Evolutionary conservation across 1,139 yeast species (phyloP), one percentile per base, ranked within the genome.

Genomic region (Arxiozyma slooffiae): DNA sequence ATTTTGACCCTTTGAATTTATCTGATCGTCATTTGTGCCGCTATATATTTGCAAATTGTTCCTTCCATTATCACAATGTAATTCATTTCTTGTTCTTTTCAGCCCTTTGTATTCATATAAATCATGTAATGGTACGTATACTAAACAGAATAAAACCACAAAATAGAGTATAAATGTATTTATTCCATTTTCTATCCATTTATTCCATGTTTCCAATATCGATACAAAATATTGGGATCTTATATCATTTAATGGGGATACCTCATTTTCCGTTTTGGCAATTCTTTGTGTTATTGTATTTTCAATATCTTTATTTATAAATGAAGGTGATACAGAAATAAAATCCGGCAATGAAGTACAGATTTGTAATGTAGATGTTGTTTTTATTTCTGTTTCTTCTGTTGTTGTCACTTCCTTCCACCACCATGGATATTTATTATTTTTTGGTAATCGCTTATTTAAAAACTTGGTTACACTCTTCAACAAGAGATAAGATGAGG

Each of bases 401-500:
- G 36, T n/a, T 6, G 4, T 14, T 14, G n/a, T 17, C 14, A n/a
- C 24, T 21, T 39, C 41, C 14, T 14, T 22, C 20, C 8, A n/a
- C 24, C 26, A 20, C 47, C 47, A 45, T 16, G 47, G 42, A 17
- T 18, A 11, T 17, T 30, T 38, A 20, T 57, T 57, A 55, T 9
- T 53, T 47, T 16, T 50, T 51, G 38, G 54, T 55, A 11, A 53
- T 38, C 40, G 47, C 24, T 30, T 42, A 41, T 16, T 49, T 41
- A 54, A 16, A 16, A 52, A 16, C 21, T 45, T 49, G 23, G 51
- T 42, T 3, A 57, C 26, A 17, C 58, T 54, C 38, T 49, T 55
- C 20, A 54, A 41, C 30, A 57, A 36, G 4, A 53, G 55, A 45
- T 52, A 24, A 9, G 59, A 53, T 3, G 52, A 52, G 21, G 58